A percentile compares a stretch with the other conserved stretches of the same genome.
Conservation (phyloP, 495 filamentous ascomycete genomes). For the Penicillium tannophilum region DNA sequence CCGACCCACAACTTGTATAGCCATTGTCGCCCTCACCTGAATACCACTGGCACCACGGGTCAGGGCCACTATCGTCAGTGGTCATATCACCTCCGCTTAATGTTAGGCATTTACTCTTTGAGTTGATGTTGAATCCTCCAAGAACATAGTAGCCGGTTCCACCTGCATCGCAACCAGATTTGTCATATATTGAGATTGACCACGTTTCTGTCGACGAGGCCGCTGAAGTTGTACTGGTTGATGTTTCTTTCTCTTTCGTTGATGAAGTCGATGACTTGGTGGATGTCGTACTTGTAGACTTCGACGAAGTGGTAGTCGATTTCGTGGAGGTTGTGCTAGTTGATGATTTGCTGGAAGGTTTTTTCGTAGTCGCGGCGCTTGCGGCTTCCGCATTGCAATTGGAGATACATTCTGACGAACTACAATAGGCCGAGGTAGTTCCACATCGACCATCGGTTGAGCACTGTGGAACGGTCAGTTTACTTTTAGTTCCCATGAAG, state of each 20-base stretch:
- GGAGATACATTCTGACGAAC: background rate
- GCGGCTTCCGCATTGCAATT: background rate
- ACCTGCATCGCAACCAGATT: background rate
- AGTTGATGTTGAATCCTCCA: constrained; percentile 11
- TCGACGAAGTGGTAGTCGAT: background rate
- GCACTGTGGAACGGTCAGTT: constrained; percentile 1
- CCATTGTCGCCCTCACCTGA: background rate
- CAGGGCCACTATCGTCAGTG: background rate
- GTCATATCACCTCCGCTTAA: constrained; percentile 5
- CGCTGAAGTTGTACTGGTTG: background rate
- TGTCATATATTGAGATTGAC: background rate
- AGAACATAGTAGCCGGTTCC: constrained; percentile 6
- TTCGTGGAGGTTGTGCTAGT: background rate
- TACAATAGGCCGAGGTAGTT: constrained; percentile 2
- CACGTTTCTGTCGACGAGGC: background rate
- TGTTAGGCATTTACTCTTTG: background rate
- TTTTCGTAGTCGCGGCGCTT: background rate
- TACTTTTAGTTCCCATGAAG: background rate
- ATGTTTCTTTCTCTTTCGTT: background rate
- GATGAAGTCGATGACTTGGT: background rate
- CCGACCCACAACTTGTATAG: background rate
- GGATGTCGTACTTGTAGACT: background rate
- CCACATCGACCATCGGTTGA: constrained; percentile 9
- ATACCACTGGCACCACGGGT: constrained; percentile 17
- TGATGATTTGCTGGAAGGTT: background rate